phyloP scores from a whole-genome alignment of 2,329 filamentous ascomycete species.

The Calonectria multiphialidica region DNA sequence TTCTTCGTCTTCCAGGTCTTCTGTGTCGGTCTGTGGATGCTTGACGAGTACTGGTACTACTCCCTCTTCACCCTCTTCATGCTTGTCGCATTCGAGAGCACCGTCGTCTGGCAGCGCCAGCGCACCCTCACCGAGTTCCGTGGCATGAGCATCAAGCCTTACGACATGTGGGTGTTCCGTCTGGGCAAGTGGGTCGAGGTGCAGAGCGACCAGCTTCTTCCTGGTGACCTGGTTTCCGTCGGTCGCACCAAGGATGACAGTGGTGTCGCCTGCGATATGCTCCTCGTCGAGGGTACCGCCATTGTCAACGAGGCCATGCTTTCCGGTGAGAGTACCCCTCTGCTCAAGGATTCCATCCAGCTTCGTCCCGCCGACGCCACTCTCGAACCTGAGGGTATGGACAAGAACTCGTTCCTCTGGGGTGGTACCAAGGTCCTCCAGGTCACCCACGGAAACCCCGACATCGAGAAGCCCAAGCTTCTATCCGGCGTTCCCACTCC shows the following conservation, averaged over 20 bases:
- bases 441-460: conserved; percentile 86
- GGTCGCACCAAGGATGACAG: conserved; percentile 96
- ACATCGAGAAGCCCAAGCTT: conserved; percentile 78
- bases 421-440: conserved; percentile 98
- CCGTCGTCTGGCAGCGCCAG: conserved; percentile 98
- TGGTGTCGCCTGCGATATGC: conserved; percentile 96
- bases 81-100: conserved; percentile 97
- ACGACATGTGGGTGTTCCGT: conserved; percentile 92
- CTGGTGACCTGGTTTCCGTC: conserved; percentile 93
- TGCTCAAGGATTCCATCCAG: conserved; percentile 96
- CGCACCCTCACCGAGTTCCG: conserved; percentile 96
- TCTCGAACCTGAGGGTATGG: conserved; percentile 89
- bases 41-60: conserved; percentile 99
- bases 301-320: conserved; percentile 99
- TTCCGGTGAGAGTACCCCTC: conserved; percentile 95
- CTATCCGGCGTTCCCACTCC: conserved; percentile 84
- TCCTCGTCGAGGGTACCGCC: conserved; percentile 92
- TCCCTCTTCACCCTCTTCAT: conserved; percentile 99
- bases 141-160: conserved; percentile 99
- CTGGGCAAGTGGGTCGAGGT: conserved; percentile 89
- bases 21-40: conserved; percentile 97
- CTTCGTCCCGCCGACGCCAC: conserved; percentile 84
- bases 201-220: conserved; percentile 90
- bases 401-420: conserved; percentile 97
- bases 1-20: conserved; percentile 99